phyloP scores from a whole-genome alignment of 208 protist species.

The Leishmania braziliensis region DNA sequence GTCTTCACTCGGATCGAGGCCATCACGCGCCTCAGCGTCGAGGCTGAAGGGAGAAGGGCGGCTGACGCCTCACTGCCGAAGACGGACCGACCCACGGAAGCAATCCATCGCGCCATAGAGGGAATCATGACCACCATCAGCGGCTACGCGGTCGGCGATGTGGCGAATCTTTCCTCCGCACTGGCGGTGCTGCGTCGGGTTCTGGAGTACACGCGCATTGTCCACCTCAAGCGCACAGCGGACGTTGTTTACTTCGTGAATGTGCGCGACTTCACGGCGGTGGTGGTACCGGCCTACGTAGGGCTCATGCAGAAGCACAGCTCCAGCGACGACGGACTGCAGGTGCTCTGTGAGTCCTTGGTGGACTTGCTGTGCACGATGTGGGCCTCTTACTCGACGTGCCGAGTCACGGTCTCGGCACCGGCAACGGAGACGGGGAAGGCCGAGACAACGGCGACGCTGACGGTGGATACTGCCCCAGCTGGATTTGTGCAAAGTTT shows the following conservation, averaged over 20 bases:
- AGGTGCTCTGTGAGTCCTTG: constrained; percentile 55
- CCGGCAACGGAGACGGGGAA: not conserved
- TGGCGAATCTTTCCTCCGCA: constrained; percentile 45
- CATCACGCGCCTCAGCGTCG: constrained; percentile 61
- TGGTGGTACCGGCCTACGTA: constrained; percentile 63
- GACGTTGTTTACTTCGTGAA: constrained; percentile 70
- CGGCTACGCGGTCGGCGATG: constrained; percentile 41
- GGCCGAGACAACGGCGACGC: not conserved
- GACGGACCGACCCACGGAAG: constrained; percentile 17
- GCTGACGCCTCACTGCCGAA: not conserved
- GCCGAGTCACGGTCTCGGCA: constrained; percentile 5
- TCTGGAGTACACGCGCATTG: constrained; percentile 74
- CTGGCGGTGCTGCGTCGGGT: constrained; percentile 63
- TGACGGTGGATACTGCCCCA: constrained; percentile 33
- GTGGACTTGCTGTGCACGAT: constrained; percentile 63
- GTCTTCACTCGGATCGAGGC: constrained; percentile 76
- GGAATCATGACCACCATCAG: constrained; percentile 51
- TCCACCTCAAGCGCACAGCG: constrained; percentile 35
- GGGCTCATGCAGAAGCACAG: constrained; percentile 48
- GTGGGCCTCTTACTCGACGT: constrained; percentile 46
- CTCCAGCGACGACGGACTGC: constrained; percentile 66
- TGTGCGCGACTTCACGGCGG: constrained; percentile 46
- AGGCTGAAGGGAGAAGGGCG: constrained; percentile 13
- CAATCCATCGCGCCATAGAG: constrained; percentile 58
- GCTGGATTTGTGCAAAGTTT: constrained; percentile 52